phyloP scores from a whole-genome alignment of 345 rosid species.

The Bruguiera sexangula region DNA sequence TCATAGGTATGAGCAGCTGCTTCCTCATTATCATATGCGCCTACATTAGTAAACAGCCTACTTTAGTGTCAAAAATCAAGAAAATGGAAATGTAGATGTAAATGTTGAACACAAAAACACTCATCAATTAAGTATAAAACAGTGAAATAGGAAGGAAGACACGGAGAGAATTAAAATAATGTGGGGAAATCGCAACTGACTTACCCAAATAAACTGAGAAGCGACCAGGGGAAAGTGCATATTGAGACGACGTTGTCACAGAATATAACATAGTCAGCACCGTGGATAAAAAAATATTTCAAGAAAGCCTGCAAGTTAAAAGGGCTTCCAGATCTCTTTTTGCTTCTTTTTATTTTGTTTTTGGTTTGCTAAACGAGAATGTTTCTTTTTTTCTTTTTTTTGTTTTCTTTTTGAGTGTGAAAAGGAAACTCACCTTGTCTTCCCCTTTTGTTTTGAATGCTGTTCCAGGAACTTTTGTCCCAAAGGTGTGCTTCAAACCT shows the following conservation, averaged over 20 bases:
- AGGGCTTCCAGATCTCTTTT: constrained; percentile 39
- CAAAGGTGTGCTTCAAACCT: constrained; percentile 97
- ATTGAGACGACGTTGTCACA: constrained; percentile 43
- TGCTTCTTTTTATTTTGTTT: not conserved
- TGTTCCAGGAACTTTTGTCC: constrained; percentile 96
- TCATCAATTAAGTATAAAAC: not conserved
- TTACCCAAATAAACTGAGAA: constrained; percentile 89
- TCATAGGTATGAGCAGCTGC: constrained; percentile 91
- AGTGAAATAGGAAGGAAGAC: not conserved
- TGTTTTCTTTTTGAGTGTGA: not conserved
- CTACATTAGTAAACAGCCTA: constrained; percentile 24
- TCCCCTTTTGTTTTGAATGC: constrained; percentile 86
- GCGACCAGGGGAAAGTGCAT: constrained; percentile 28
- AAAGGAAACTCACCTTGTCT: constrained; percentile 60
- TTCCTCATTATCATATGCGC: constrained; percentile 92
- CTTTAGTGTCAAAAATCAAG: not conserved
- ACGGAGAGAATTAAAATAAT: not conserved
- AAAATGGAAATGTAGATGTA: not conserved
- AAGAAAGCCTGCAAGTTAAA: not conserved
- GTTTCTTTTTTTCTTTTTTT: not conserved
- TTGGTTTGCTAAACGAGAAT: too few species aligned
- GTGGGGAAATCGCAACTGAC: constrained; percentile 18
- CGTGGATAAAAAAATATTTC: not conserved
- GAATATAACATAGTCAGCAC: constrained; percentile 37
- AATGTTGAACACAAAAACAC: not conserved